A percentile compares a stretch with the other conserved stretches of the same genome.
These are phyloP conservation scores for Aspergillus affinis DNA, from an alignment of 495 filamentous ascomycete genomes.

Conservation along the genomic window DNA sequence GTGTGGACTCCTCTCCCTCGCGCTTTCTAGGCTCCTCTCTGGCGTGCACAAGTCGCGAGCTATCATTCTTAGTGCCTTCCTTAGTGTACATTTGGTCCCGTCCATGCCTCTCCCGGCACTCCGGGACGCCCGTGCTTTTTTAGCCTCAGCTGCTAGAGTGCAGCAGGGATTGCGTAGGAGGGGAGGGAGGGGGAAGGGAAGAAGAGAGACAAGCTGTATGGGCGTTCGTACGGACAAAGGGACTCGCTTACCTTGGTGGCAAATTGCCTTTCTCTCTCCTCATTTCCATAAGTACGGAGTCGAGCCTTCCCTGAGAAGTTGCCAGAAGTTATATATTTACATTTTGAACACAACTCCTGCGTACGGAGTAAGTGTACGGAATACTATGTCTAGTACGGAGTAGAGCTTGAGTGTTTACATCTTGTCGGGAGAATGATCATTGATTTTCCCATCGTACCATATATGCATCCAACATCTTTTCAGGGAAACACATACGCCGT, in stretches of 20 bases:
- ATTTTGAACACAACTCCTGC: too few species aligned
- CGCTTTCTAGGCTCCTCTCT: neutral
- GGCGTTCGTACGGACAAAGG: neutral
- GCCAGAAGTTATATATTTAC: too few species aligned
- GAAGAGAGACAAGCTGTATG: neutral
- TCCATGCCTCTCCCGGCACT: constrained; percentile 15
- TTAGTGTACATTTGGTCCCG: neutral
- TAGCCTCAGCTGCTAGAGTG: neutral
- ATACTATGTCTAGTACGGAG: too few species aligned
- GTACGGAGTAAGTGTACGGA: too few species aligned
- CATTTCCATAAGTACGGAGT: too few species aligned
- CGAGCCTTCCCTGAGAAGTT: too few species aligned
- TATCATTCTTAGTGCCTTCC: neutral
- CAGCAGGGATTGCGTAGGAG: neutral
- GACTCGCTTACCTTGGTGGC: too few species aligned
- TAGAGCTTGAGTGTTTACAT: too few species aligned
- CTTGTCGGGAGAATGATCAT: too few species aligned
- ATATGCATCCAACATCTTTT: neutral
- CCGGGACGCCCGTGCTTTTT: constrained; percentile 28
- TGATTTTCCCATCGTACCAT: neutral
- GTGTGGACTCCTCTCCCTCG: neutral
- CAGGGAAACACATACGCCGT: too few species aligned
- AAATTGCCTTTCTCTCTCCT: too few species aligned
- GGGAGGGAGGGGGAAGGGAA: too few species aligned
- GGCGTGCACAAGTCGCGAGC: constrained; percentile 3